Evolutionary conservation across 2,329 filamentous ascomycete species (phyloP).

Genomic region (Fusarium buxicola): DNA sequence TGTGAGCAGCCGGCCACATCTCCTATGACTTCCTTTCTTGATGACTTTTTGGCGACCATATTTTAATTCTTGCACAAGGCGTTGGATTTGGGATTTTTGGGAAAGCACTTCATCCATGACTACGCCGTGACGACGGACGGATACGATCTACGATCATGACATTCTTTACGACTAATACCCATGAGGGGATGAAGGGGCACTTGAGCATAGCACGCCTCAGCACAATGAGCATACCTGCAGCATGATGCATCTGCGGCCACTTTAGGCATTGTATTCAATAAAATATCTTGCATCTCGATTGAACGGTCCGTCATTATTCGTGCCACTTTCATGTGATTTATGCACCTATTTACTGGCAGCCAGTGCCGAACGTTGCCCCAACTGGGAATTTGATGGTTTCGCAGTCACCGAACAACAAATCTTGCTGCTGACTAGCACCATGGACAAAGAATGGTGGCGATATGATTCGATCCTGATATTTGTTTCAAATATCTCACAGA

Average conservation of each 20-base stretch:
- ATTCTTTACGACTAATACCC: conserved; percentile 38
- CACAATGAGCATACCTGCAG: conserved; percentile 20
- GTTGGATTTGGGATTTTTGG: conserved; percentile 24
- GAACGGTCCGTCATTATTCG: not conserved
- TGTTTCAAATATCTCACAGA: not conserved
- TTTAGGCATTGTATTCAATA: conserved; percentile 21
- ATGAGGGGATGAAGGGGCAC: not conserved
- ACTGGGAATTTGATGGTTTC: not conserved
- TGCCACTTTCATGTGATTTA: not conserved
- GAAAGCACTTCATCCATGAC: conserved; percentile 35
- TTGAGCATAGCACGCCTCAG: conserved; percentile 13
- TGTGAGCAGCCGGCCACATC: conserved; percentile 26
- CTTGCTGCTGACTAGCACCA: not conserved
- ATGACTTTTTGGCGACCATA: conserved; percentile 8
- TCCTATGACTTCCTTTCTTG: not conserved
- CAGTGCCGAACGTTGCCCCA: not conserved
- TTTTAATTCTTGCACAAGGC: conserved; percentile 34
- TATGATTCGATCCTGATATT: not conserved
- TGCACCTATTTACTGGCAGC: too few species aligned
- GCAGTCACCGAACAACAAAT: too few species aligned
- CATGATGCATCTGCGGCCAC: conserved; percentile 4
- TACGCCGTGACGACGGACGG: conserved; percentile 41
- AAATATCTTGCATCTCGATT: conserved; percentile 8
- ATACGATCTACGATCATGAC: conserved; percentile 44
- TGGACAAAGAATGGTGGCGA: not conserved